Base-by-base conservation (phyloP, 2,329 filamentous ascomycete genomes). In the Exophiala bonariae region DNA sequence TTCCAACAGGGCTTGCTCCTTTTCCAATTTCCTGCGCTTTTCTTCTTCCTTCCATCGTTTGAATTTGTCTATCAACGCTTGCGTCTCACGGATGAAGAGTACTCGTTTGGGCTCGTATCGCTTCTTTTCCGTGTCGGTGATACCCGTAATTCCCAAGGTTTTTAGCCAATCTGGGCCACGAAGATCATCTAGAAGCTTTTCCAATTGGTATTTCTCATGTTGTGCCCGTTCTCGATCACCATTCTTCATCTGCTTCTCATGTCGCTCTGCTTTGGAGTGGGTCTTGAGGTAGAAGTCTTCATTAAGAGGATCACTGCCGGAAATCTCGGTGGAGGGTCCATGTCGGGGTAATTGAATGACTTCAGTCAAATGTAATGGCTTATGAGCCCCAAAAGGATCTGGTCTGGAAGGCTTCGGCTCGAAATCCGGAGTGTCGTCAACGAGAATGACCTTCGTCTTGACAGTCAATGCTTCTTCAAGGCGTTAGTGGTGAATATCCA, bases 111-210 rank as follows among this genome's bases (percentile, higher is more conserved):
- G 83, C 66, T 96, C 89, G 66, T 89, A 96, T 22, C 85, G 80
- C 66, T 87, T 93, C 69, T 89, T 92, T 61, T 89, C 88, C 17
- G 82, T 83, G 62, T 96, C 91, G 0, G 89, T 95, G 30, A 95
- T 72, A 30, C 80, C 89, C 55, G 83, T 92, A 26, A 97, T 86
- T 19, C 92, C 93, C 83, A 99, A 90, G 3, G 91, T 81, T 52
- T 87, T 85, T 47, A 96, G 75, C 93, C 93, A 99, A 67, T 97
- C 93, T 48, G 87, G 89, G 2, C 92, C 88, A 64, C 89, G 86
- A 1, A 99, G 77, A 14, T 89, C 89, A 44, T 93, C 89, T 5
- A 96, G 76, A 13, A 85, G 69, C 6, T 81, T 73, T 52, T 85
- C 81, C n/a, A 85, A 67, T 57, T 84, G 79, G 37, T 79, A 75